Base-by-base conservation (phyloP, 768 basidiomycete species). In the Suillus americanus region DNA sequence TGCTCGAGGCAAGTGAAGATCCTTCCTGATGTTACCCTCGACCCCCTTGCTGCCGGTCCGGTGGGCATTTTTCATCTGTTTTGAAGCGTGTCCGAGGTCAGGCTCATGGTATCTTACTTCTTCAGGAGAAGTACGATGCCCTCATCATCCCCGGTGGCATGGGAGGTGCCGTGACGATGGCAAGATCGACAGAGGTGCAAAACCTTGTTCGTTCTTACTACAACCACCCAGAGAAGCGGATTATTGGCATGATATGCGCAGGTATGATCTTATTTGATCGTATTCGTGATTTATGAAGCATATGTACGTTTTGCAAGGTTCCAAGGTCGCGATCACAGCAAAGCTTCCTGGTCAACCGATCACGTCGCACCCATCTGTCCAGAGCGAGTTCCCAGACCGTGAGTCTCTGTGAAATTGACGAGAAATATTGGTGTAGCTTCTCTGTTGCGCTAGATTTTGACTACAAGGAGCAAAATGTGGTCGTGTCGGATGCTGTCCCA, bases 171-270 rank as follows among this genome's bases (percentile, higher is more conserved):
- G 86, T 89, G 60, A 90, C 87, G 0, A 86, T 94, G 50, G 86
- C 91, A 0, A 78, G 79, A 37, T 86, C 81, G 61, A 69, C 77
- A 23, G 78, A 75, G 2, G 89, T 94, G 2, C 90, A 93, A 71
- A 78, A 81, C 0, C 80, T 92, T 12, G 83, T 94, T 14, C 79
- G 81, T 62, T 75, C 80, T 25, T 93, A 86, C 69, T 73, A 77
- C 9, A 67, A 77, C 9, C 41, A 63, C 13, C 8, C 48, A 57
- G 61, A 65, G 4, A 69, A 66, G 28, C 77, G 73, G 23, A 72
- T 90, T 53, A 89, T 94, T 30, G 92, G 87, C 1, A 92, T 94
- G 92, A 92, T 94, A 54, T 94, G 92, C 70, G 92, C 92, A 60
- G 92, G 92, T 88, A 3, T 9, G 3, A 16, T 3, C 28, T 10